phyloP scores from a whole-genome alignment of 1,284 basidiomycete genomes.

The Pyrrhoderma lamaoense region DNA sequence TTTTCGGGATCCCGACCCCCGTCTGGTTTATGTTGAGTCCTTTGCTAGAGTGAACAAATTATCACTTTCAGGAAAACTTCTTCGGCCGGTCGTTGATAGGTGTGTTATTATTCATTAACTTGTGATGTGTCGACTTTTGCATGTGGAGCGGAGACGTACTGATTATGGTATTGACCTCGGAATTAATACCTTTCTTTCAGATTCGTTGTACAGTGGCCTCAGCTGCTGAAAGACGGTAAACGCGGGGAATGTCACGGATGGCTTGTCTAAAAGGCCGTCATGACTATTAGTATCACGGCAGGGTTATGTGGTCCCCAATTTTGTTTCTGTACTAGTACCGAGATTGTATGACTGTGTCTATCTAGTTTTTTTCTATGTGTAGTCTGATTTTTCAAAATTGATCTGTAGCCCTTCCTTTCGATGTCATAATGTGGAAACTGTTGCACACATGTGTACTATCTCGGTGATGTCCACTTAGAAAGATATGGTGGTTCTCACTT shows the following conservation, averaged over 20 bases:
- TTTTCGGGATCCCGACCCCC: constrained; percentile 71
- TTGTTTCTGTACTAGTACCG: too few species aligned
- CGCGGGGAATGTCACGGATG: constrained; percentile 52
- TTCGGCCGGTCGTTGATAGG: constrained; percentile 79
- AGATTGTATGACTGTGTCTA: too few species aligned
- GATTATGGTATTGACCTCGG: constrained; percentile 11
- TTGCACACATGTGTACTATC: too few species aligned
- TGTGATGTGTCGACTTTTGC: too few species aligned
- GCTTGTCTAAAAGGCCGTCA: constrained; percentile 41
- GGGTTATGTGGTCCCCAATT: background rate
- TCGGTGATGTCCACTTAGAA: too few species aligned
- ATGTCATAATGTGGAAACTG: too few species aligned
- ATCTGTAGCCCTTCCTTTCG: too few species aligned
- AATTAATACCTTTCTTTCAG: constrained; percentile 32
- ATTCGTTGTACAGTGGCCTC: constrained; percentile 85
- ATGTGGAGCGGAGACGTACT: too few species aligned
- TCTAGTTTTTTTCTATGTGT: too few species aligned
- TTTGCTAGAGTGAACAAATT: constrained; percentile 84
- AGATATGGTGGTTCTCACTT: too few species aligned
- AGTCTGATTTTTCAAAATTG: too few species aligned
- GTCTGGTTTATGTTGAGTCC: constrained; percentile 87
- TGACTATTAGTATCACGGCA: background rate
- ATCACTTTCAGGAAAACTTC: constrained; percentile 79
- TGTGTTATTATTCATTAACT: constrained; percentile 23
- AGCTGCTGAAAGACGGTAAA: constrained; percentile 36